Evolutionary conservation across 73 alveolate species (phyloP).

Genomic region (Uronychia setigera): DNA sequence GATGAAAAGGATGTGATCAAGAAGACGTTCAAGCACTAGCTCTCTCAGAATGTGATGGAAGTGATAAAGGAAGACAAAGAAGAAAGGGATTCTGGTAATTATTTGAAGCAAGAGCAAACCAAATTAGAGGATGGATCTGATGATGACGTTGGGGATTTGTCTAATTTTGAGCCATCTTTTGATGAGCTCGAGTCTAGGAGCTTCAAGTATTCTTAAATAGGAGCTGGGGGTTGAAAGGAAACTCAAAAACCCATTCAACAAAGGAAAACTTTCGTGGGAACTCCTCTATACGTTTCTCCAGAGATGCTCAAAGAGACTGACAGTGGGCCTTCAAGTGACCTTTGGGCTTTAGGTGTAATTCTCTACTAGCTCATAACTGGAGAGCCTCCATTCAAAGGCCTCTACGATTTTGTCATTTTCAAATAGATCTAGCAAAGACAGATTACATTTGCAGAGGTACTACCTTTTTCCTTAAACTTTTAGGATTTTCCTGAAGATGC

Average conservation of each 20-base stretch:
- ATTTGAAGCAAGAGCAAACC: no score
- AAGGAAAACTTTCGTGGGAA: conserved; percentile 94
- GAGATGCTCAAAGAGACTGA: conserved; percentile 89
- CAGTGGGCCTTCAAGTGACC: conserved; percentile 56
- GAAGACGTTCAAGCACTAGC: background rate
- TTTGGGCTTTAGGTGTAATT: conserved; percentile 97
- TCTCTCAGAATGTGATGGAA: background rate
- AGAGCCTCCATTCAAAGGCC: conserved; percentile 88
- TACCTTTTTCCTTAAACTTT: background rate
- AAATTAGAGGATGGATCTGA: no score
- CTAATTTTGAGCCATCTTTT: background rate
- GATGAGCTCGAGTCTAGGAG: background rate
- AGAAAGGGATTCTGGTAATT: no score
- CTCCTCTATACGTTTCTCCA: conserved; percentile 98
- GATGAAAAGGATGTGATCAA: conserved; percentile 29
- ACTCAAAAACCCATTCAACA: conserved; percentile 54
- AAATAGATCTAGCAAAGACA: conserved; percentile 52
- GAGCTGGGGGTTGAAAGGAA: conserved; percentile 5
- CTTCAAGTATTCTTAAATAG: background rate
- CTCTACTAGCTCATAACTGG: conserved; percentile 87
- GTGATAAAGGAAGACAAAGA: background rate
- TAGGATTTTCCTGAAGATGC: conserved; percentile 78
- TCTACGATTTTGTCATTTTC: conserved; percentile 78
- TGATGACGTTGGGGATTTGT: background rate
- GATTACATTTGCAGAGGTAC: conserved; percentile 3